Base-by-base conservation (phyloP, 345 rosid species). In the Erodium maritimum region DNA sequence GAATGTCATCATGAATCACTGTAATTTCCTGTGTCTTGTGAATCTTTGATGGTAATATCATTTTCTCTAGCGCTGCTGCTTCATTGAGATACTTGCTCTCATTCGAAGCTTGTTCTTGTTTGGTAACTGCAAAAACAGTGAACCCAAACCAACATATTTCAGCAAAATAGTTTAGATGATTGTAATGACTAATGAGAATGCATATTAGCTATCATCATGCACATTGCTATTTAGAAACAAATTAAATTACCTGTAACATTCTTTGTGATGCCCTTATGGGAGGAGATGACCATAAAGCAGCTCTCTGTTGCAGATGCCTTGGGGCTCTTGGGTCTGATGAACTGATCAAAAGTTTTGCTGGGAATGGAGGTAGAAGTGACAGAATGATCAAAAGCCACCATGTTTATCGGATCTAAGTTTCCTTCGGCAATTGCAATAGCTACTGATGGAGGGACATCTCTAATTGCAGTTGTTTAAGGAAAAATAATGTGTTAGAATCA, bases 391-490 rank as follows among this genome's bases (percentile, higher is more conserved):
- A 85, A 88, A 58, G 95, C 90, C 70, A 80, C 76, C 97, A 85
- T 80, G 67, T 59, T 76, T 52, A 48, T 56, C 3, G 95, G 96
- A 69, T 91, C 82, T 65, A 87, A 67, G 53, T 63, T 72, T 59
- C 97, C 96, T 67, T 82, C 77, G 10, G 91, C 97, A 67, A 91
- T 75, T 53, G 91, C 95, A 68, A 70, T 52, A 33, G 85, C 91
- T 66, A 84, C 69, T 19, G 91, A 83, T 58, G 94, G 72, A 21
- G 95, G 73, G 46, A 88, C 72, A 34, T 85, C 85, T 71, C 97
- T 91, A n/a, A 55, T 3, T 19, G 50, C n/a, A 54, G 21, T 48
- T 42, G 23, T 55, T 77, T 33, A 77, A 69, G 76, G 65, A 51
- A 74, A 54, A 65, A 60, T 54, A 60, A 18, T 19, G 33, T 33